These are phyloP conservation scores for Hydrangea macrophylla DNA, from an alignment of 148 eudicot species.

Conservation along the genomic window DNA sequence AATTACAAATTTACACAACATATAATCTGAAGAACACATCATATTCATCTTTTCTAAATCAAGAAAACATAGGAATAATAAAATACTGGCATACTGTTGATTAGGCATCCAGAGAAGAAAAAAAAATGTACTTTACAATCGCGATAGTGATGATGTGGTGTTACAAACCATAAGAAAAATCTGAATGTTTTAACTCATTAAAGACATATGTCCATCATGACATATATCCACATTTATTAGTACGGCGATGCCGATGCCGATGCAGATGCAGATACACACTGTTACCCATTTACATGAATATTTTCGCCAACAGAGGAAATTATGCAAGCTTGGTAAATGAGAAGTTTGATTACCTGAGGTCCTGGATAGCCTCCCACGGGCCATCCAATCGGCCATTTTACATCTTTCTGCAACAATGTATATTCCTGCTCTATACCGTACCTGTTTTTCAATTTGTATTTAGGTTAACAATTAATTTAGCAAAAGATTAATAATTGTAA, in stretches of 20 bases:
- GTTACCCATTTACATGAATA: too few species aligned
- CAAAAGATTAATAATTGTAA: not conserved
- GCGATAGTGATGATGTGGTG: too few species aligned
- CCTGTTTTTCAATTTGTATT: slow-evolving; percentile 13
- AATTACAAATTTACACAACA: not conserved
- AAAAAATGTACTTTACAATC: not conserved
- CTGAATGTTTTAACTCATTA: too few species aligned
- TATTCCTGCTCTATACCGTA: slow-evolving; percentile 57
- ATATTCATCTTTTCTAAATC: not conserved
- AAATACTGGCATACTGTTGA: not conserved
- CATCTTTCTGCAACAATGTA: slow-evolving; percentile 45
- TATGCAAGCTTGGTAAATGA: too few species aligned
- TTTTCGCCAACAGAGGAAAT: too few species aligned
- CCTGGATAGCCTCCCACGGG: slow-evolving; percentile 59
- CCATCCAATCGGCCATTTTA: slow-evolving; percentile 61
- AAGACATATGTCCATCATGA: too few species aligned
- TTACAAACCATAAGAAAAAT: too few species aligned
- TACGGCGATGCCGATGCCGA: too few species aligned
- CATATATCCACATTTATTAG: too few species aligned
- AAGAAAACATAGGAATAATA: not conserved
- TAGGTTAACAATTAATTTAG: not conserved
- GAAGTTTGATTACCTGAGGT: slow-evolving; percentile 34
- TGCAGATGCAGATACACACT: too few species aligned
- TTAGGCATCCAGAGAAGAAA: not conserved
- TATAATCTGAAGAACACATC: too few species aligned